Percentiles rank a stretch among this genome's conserved stretches.
Evolutionary conservation across 164 flowering plant species (phyloP).

Genomic region (Annona cherimola): DNA sequence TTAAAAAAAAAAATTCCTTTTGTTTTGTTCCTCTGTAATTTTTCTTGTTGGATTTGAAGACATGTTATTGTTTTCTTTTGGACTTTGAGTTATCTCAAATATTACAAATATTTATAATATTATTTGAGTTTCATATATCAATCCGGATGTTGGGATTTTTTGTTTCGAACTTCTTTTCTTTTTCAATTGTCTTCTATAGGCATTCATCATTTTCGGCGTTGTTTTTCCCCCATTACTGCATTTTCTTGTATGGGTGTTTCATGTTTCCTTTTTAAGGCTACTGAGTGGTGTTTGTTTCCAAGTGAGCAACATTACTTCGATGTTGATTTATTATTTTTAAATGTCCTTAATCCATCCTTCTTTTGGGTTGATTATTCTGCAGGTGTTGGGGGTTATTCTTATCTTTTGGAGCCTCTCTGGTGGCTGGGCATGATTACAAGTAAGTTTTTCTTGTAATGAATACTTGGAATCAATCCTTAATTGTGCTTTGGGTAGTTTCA

Average conservation of each 20-base stretch:
- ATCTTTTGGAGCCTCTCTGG: conserved; percentile 85
- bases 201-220: too few relatives aligned
- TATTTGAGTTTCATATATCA: too few relatives aligned
- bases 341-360: background rate
- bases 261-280: background rate
- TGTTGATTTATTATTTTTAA: background rate
- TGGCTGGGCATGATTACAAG: conserved; percentile 84
- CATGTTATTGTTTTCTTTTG: too few relatives aligned
- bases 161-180: too few relatives aligned
- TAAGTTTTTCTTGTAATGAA: conserved; percentile 14
- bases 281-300: background rate
- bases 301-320: background rate
- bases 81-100: too few relatives aligned
- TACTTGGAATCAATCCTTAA: background rate
- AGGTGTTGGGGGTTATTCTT: conserved; percentile 77
- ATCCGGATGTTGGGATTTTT: too few relatives aligned
- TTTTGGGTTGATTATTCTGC: conserved; percentile 1
- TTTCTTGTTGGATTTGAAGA: too few relatives aligned
- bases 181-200: too few relatives aligned
- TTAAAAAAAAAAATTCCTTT: too few relatives aligned
- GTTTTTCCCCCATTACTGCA: too few relatives aligned
- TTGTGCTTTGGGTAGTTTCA: background rate
- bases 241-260: background rate
- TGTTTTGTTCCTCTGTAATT: too few relatives aligned
- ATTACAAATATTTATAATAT: too few relatives aligned